phyloP scores from a whole-genome alignment of 2,329 filamentous ascomycete species.

The Aspergillus fructus region DNA sequence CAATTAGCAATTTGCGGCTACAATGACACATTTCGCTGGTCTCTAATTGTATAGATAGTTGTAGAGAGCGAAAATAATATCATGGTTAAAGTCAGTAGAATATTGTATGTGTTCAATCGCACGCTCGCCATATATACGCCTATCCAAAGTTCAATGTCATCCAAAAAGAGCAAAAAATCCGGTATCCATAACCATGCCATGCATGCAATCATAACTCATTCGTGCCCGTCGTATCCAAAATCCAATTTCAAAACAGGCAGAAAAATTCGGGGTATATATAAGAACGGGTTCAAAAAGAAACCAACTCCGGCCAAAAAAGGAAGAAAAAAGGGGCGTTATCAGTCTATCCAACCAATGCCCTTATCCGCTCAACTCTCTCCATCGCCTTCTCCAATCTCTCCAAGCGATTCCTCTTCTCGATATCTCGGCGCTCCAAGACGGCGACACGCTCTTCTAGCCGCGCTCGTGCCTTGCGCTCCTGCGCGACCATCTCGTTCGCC shows the following conservation, averaged over 20 bases:
- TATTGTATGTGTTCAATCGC: neutral
- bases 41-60: no score
- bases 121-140: neutral
- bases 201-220: conserved; percentile 17
- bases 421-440: conserved; percentile 46
- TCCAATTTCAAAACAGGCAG: conserved; percentile 1
- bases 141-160: neutral
- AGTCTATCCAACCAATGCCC: conserved; percentile 48
- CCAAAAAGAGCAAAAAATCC: neutral
- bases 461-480: conserved; percentile 59
- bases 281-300: conserved; percentile 7
- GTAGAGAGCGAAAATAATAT: no score
- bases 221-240: neutral
- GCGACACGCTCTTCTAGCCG: conserved; percentile 50
- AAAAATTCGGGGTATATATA: conserved; percentile 7
- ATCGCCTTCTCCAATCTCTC: conserved; percentile 58
- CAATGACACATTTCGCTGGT: no score
- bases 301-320: neutral
- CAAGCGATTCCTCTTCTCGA: conserved; percentile 53
- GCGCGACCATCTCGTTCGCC: conserved; percentile 66
- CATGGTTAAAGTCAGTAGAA: no score
- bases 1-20: neutral
- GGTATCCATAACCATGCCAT: conserved; percentile 10
- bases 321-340: neutral
- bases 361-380: conserved; percentile 58